Conservation (phyloP, 2,329 filamentous ascomycete genomes). For the Ceratocystis ficicola region DNA sequence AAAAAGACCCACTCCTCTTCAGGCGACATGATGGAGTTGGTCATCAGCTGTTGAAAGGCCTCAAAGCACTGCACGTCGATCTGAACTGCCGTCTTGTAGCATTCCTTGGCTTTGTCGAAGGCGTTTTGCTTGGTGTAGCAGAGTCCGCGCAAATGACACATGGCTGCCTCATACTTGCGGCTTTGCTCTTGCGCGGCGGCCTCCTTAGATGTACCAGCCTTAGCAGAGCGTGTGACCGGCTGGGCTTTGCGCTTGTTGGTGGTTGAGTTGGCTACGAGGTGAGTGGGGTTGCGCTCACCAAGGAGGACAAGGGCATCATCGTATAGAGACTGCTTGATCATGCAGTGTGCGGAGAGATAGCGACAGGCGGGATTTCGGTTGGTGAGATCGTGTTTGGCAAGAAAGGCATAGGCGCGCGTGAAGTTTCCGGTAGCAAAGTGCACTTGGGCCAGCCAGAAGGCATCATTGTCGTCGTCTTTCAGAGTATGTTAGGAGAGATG, state of each 20-base stretch:
- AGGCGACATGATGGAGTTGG: slow-evolving; percentile 81
- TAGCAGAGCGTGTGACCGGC: slow-evolving; percentile 36
- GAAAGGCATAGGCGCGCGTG: slow-evolving; percentile 74
- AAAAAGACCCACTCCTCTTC: slow-evolving; percentile 85
- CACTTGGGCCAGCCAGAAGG: slow-evolving; percentile 95
- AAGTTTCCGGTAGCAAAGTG: slow-evolving; percentile 95
- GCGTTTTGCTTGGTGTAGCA: slow-evolving; percentile 97
- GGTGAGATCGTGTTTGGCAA: slow-evolving; percentile 73
- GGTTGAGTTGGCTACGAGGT: slow-evolving; percentile 56
- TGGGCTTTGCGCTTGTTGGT: slow-evolving; percentile 52
- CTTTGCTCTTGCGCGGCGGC: slow-evolving; percentile 24
- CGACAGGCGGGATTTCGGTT: slow-evolving; percentile 72
- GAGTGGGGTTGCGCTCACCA: slow-evolving; percentile 85
- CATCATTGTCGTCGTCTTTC: slow-evolving; percentile 80
- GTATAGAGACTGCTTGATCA: slow-evolving; percentile 81
- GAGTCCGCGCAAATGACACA: slow-evolving; percentile 88
- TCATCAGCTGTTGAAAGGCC: slow-evolving; percentile 94
- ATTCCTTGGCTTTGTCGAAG: slow-evolving; percentile 93
- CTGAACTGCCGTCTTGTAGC: slow-evolving; percentile 92
- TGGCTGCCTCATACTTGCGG: slow-evolving; percentile 82
- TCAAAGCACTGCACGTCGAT: slow-evolving; percentile 98
- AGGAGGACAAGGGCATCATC: slow-evolving; percentile 78
- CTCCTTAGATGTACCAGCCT: slow-evolving; percentile 12
- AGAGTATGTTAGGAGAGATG: slow-evolving; percentile 7
- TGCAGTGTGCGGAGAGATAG: slow-evolving; percentile 87